Evolutionary conservation across 257 asterid genomes (phyloP).

Genomic region (Gentiana macrophylla): DNA sequence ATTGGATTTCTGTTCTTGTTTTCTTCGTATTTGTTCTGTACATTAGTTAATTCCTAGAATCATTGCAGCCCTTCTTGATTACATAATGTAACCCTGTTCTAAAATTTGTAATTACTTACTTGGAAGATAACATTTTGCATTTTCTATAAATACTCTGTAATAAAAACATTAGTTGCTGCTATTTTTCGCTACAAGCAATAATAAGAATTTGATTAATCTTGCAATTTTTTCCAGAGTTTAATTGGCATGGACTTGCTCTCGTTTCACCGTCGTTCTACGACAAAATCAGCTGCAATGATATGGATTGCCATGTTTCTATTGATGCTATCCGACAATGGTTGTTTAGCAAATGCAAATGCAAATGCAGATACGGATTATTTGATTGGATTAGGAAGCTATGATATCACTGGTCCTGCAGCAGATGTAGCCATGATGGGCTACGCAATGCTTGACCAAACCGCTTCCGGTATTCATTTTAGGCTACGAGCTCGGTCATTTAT

Average conservation of each 20-base stretch:
- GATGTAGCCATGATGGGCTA: constrained; percentile 99
- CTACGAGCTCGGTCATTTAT: constrained; percentile 81
- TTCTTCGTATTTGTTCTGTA: too few species aligned
- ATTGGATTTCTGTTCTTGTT: too few species aligned
- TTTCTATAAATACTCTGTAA: too few species aligned
- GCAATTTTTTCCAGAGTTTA: background rate
- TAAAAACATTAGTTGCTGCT: background rate
- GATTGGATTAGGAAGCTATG: constrained; percentile 87
- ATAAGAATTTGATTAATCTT: constrained; percentile 16
- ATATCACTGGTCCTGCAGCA: constrained; percentile 94
- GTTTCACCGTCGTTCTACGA: constrained; percentile 1
- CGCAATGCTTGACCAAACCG: constrained; percentile 61
- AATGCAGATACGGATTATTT: constrained; percentile 28
- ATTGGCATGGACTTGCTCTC: constrained; percentile 17
- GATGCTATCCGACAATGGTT: constrained; percentile 32
- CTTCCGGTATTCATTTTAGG: constrained; percentile 89
- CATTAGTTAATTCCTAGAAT: too few species aligned
- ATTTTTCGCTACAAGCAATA: constrained; percentile 23
- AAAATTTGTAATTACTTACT: too few species aligned
- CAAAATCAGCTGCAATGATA: constrained; percentile 22
- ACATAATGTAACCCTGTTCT: too few species aligned
- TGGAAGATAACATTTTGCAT: too few species aligned
- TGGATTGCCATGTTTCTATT: constrained; percentile 37
- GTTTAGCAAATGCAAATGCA: constrained; percentile 40
- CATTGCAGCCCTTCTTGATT: too few species aligned